Evolutionary conservation across 805 yeast genomes (phyloP), one percentile per base, ranked within the genome.

Genomic region (Kluyveromyces siamensis): DNA sequence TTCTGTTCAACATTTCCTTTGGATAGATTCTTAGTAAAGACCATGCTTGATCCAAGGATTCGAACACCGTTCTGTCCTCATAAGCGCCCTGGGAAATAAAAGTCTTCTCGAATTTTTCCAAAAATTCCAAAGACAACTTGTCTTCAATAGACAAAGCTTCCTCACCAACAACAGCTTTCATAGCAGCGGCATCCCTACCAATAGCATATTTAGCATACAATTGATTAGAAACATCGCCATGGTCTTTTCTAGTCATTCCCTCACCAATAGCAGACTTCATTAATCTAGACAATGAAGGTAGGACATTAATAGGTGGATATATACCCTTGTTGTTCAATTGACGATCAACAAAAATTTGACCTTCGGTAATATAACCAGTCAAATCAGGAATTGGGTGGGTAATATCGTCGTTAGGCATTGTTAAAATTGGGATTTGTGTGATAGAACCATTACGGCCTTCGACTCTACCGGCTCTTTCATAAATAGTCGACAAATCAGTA

Each of bases 251-350:
- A 51, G 99, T 93, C 96, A 91, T 90, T 66, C 98, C 98, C 72
- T 95, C 99, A 75, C 99, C 99, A 72, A 93, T 93, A 60, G 99
- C 99, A 54, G 95, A 84, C 77, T 93, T 93, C 99, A 93, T 93
- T 70, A 93, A 81, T 76, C 99, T 88, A 50, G 97, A 88, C 65
- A 93, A 79, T 5, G 98, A 90, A 50, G 99, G 99, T 67, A 93
- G 79, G 41, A 93, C 99, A 67, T 93, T 93, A 71, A 93, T 93
- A 61, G 99, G 99, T 58, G 99, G 99, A 70, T 93, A 95, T 62
- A 93, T 77, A 81, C 98, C 99, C 72, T 93, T 88, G 73, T 95
- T 90, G 68, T 85, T 76, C 68, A 93, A 79, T 73, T 89, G 96
- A 75, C 99, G 87, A 73, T 93, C 99, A 60, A 93, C 84, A 55